These are phyloP conservation scores for Aspergillus candidus DNA, from an alignment of 2,329 filamentous ascomycete species.

Conservation along the genomic window DNA sequence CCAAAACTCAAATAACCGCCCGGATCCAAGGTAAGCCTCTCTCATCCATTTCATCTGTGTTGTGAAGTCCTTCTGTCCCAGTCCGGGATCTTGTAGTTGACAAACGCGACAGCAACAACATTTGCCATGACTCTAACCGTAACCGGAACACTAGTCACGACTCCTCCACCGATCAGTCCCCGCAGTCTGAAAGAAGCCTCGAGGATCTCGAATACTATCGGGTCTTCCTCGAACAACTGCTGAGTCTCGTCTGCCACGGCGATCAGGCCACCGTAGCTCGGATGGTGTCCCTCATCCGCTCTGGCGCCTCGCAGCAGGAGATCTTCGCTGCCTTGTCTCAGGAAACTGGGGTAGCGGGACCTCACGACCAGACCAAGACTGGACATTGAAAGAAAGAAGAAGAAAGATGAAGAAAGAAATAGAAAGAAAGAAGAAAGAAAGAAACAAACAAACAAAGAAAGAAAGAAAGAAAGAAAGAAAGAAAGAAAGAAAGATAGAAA, in stretches of 20 bases:
- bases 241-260: slow-evolving; percentile 19
- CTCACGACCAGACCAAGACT: slow-evolving; percentile 1
- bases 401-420: too few species aligned
- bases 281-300: slow-evolving; percentile 23
- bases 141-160: slow-evolving; percentile 6
- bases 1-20: neutral
- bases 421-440: too few species aligned
- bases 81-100: neutral
- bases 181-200: slow-evolving; percentile 1
- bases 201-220: slow-evolving; percentile 19
- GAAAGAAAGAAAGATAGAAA: too few species aligned
- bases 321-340: slow-evolving; percentile 18
- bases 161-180: neutral
- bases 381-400: too few species aligned
- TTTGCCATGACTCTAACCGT: slow-evolving; percentile 2
- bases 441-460: too few species aligned
- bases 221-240: slow-evolving; percentile 20
- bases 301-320: slow-evolving; percentile 23
- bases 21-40: slow-evolving; percentile 8
- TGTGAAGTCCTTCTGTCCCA: too few species aligned
- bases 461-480: too few species aligned
- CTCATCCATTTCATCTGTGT: neutral
- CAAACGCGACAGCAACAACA: slow-evolving; percentile 2
- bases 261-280: slow-evolving; percentile 18
- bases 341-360: neutral